Conservation (phyloP, 2,329 filamentous ascomycete species). For the Bisporella sp. region DNA sequence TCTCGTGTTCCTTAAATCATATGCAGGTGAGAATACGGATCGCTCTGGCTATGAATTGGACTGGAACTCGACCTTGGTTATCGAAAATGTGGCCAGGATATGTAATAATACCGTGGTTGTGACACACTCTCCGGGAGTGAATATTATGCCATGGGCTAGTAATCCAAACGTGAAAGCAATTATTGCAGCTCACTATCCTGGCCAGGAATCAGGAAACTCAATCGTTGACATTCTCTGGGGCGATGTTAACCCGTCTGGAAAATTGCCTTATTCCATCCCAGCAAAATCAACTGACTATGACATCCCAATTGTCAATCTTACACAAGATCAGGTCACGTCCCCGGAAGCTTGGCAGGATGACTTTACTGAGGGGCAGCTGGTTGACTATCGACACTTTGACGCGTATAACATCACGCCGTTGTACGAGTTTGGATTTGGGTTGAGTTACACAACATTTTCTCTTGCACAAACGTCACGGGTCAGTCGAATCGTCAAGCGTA, state of each 20-base stretch:
- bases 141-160: slow-evolving; percentile 52
- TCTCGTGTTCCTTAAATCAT: slow-evolving; percentile 57
- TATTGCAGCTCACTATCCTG: slow-evolving; percentile 50
- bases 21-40: slow-evolving; percentile 65
- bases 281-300: slow-evolving; percentile 45
- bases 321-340: slow-evolving; percentile 33
- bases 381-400: slow-evolving; percentile 46
- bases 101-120: slow-evolving; percentile 56
- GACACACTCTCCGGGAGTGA: slow-evolving; percentile 58
- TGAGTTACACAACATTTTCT: slow-evolving; percentile 71
- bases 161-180: slow-evolving; percentile 55
- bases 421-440: slow-evolving; percentile 39
- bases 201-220: slow-evolving; percentile 56
- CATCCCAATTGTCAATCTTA: slow-evolving; percentile 41
- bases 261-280: slow-evolving; percentile 62
- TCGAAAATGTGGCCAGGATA: slow-evolving; percentile 39
- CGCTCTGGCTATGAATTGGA: slow-evolving; percentile 31
- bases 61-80: slow-evolving; percentile 13
- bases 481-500: no score
- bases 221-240: slow-evolving; percentile 56
- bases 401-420: slow-evolving; percentile 27
- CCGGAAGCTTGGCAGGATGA: slow-evolving; percentile 12
- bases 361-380: slow-evolving; percentile 48
- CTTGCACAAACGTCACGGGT: no score
- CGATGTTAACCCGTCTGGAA: slow-evolving; percentile 42